Percentiles rank a stretch among this genome's conserved stretches.
Conservation (phyloP, 2,329 filamentous ascomycete genomes). For the Aspergillus glaucus region DNA sequence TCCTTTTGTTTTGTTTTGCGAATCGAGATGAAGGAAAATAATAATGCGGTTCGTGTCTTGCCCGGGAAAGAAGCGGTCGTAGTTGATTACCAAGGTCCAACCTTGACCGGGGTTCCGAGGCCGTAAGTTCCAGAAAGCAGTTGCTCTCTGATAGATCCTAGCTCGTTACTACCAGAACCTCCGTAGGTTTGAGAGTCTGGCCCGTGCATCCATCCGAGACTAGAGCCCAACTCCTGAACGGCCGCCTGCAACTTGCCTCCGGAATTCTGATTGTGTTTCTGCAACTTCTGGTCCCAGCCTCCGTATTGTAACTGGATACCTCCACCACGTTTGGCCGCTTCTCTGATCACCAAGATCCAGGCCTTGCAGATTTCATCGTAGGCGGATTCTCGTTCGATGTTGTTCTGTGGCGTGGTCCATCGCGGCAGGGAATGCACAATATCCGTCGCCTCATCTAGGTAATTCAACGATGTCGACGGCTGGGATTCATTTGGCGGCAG, state of each 20-base stretch:
- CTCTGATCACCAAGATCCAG: slow-evolving; percentile 85
- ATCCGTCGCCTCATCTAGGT: slow-evolving; percentile 82
- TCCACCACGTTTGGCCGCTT: slow-evolving; percentile 83
- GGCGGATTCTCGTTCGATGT: slow-evolving; percentile 86
- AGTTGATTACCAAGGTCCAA: slow-evolving; percentile 48
- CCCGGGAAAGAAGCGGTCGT: slow-evolving; percentile 4
- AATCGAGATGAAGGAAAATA: slow-evolving; percentile 2
- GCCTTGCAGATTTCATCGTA: slow-evolving; percentile 95
- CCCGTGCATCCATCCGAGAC: slow-evolving; percentile 71
- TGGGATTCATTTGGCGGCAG: slow-evolving; percentile 86
- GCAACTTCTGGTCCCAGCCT: slow-evolving; percentile 83
- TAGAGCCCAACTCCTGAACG: slow-evolving; percentile 66
- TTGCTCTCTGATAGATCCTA: slow-evolving; percentile 49
- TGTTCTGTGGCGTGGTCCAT: slow-evolving; percentile 83
- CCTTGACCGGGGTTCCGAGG: slow-evolving; percentile 47
- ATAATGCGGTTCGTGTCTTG: neutral
- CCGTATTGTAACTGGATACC: slow-evolving; percentile 85
- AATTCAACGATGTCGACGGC: slow-evolving; percentile 73
- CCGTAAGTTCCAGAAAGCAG: slow-evolving; percentile 53
- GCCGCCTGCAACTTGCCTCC: slow-evolving; percentile 75
- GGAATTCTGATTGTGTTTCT: slow-evolving; percentile 81
- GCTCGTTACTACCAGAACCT: slow-evolving; percentile 31
- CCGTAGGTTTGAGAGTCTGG: slow-evolving; percentile 21
- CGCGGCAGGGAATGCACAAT: slow-evolving; percentile 84
- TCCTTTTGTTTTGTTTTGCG: neutral